Evolutionary conservation across 2,329 filamentous ascomycete species (phyloP), one percentile per base, ranked within the genome.

Genomic region (Zarea fungicola): DNA sequence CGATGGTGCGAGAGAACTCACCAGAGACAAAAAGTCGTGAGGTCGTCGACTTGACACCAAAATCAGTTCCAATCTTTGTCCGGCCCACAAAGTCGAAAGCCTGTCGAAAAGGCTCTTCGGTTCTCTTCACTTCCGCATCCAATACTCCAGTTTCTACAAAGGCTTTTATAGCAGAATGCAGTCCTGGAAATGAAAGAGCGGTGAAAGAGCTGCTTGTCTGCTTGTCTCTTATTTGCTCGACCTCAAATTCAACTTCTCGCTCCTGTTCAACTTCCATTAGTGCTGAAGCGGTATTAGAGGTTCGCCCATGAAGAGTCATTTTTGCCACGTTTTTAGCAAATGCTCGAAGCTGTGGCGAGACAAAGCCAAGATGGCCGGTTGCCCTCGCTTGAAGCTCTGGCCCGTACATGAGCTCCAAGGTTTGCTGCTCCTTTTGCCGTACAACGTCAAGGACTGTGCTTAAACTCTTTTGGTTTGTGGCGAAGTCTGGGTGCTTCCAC

Each of bases 211-310:
- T 68, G 60, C 0, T 60, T 23, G 68, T 74, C 56, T 83, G 73
- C 2, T 75, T 64, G 53, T 83, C 72, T 0, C 80, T 74, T 0
- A 82, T 71, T 6, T 71, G 65, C 49, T 85, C 79, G 0, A 83
- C 71, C 53, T 84, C 74, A 14, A 75, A 70, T 3, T 76, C 79
- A 0, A 83, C 71, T 52, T 85, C 80, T 14, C 80, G 65, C 54
- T 84, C 78, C 50, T 77, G 73, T 32, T 77, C 75, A 0, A 77
- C 81, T 48, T 87, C 83, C 41, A 84, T 72, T 1, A 86, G 61
- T 0, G 77, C 75, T 0, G 76, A 76, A 0, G 66, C 68, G 44
- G 75, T 69, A 2, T 4, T 39, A 3, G 22, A 14, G 10, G 5
- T 13, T 3, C 40, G 18, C 4, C 42, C 36, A 0, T 25, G 11